These are phyloP conservation scores for Nitzschia sp. DNA, from an alignment of 108 stramenopile genomes.

Conservation along the genomic window DNA sequence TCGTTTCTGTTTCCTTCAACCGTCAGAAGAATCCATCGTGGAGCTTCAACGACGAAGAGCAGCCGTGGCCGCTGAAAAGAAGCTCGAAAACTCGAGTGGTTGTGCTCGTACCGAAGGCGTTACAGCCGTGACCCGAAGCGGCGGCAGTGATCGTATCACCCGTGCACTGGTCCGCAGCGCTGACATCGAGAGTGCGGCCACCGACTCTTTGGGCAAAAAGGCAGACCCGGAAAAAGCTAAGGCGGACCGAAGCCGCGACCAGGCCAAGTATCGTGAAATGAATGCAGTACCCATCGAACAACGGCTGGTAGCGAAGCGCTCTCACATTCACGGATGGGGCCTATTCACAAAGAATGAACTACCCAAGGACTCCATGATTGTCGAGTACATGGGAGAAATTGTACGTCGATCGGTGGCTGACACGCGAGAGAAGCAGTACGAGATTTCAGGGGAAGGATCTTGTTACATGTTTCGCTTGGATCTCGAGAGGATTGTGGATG, in stretches of 20 bases:
- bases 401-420: slow-evolving; percentile 76
- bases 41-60: slow-evolving; percentile 66
- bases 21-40: slow-evolving; percentile 44
- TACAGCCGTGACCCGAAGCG: slow-evolving; percentile 46
- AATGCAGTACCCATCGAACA: slow-evolving; percentile 61
- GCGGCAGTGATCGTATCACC: slow-evolving; percentile 68
- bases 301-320: slow-evolving; percentile 61
- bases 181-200: slow-evolving; percentile 38
- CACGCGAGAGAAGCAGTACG: slow-evolving; percentile 80
- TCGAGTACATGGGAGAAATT: slow-evolving; percentile 79
- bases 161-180: slow-evolving; percentile 63
- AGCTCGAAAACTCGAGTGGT: slow-evolving; percentile 63
- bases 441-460: slow-evolving; percentile 79
- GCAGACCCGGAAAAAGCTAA: slow-evolving; percentile 34
- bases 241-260: slow-evolving; percentile 43
- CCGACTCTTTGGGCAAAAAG: slow-evolving; percentile 17
- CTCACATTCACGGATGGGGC: slow-evolving; percentile 93
- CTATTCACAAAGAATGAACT: slow-evolving; percentile 81
- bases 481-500: slow-evolving; percentile 84
- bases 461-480: slow-evolving; percentile 94
- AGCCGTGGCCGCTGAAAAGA: slow-evolving; percentile 57
- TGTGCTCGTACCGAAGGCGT: slow-evolving; percentile 73
- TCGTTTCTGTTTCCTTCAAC: slow-evolving; percentile 54
- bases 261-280: slow-evolving; percentile 58
- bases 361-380: slow-evolving; percentile 66